Evolutionary conservation across 1,284 basidiomycete genomes (phyloP), one percentile per base, ranked within the genome.

Genomic region (Coriolopsis trogii): DNA sequence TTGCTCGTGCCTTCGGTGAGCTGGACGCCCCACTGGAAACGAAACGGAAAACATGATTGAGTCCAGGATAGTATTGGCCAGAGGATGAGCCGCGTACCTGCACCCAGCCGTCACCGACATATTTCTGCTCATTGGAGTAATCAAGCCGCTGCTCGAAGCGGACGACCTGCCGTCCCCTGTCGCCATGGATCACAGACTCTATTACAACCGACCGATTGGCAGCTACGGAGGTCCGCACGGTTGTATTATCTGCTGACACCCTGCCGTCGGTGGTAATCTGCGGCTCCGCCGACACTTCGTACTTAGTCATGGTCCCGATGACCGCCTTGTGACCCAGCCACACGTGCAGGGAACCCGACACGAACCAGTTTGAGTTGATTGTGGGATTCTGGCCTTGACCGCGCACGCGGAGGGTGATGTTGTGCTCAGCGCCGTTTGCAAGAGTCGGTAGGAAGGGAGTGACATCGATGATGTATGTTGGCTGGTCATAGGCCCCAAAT

Each of bases 381-480:
- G 75, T 70, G 48, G 81, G 81, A 53, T 85, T 76, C 1, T 66
- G 54, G 59, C 89, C 88, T 7, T 84, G 83, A 1, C 86, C 88
- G 6, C 76, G 80, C n/a, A 91, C 85, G 48, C 87, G 82, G 12
- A 91, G 70, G 26, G 82, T 78, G 56, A 91, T 77, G 20, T 69
- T 79, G 63, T 91, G 89, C 16, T 81, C 69, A 13, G 76, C 63
- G 3, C 82, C 84, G 60, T 91, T 87, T 0, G 83, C 75, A 28
- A 91, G 74, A 18, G 80, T 60, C 4, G 86, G 87, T 2, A 87
- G 73, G 64, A 91, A 91, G 1, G 89, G 87, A 10, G 89, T 89
- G 44, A 91, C 67, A 64, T 91, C 89, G 29, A 91, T 60, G 58
- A 83, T 81, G 65, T 91, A 90, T 3, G 85, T 86, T 2, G 90